Base-by-base conservation (phyloP, 768 basidiomycete genomes). In the Kwoniella shandongensis region DNA sequence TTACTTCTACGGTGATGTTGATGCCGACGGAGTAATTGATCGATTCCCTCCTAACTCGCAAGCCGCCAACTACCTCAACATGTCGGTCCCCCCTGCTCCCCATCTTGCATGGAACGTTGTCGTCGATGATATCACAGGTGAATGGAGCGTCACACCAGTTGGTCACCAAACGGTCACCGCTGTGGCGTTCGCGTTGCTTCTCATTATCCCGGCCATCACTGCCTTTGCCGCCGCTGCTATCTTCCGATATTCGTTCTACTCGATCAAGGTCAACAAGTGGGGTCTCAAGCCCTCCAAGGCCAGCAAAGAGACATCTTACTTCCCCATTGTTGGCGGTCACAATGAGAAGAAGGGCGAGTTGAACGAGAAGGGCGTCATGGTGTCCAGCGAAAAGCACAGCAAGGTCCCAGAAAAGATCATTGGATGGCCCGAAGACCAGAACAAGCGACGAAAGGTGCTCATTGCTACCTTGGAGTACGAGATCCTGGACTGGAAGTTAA, bases 211-310 rank as follows among this genome's bases (percentile, higher is more conserved):
- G 4, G 78, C 91, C 62, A 83, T 94, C 76, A 92, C 91, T 18
- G 92, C 85, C 58, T 82, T 83, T 13, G 80, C 89, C 47, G 90
- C 92, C 15, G 89, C 90, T 44, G 70, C 86, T 49, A 73, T 91
- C 76, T 96, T 96, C 83, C 88, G 91, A 85, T 91, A 88, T 86
- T 86, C 87, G 5, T 96, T 96, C 83, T 96, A 96, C 70, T 90
- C 91, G 27, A 94, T 96, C 80, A 90, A 84, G 73, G 86, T 91
- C 80, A 96, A 96, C 78, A 86, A 86, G 76, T 94, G 86, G 78
- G 92, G 92, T 78, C 84, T 87, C 65, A 85, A 87, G 78, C 81
- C 83, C n/a, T 51, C 62, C 42, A 80, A 81, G 65, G 81, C 79
- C 36, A 81, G 83, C 63, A 85, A 81, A 66, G 75, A 76, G 39